Evolutionary conservation across 129 eudicot species (phyloP), one percentile per base, ranked within the genome.

Genomic region (Deinandra increscens): DNA sequence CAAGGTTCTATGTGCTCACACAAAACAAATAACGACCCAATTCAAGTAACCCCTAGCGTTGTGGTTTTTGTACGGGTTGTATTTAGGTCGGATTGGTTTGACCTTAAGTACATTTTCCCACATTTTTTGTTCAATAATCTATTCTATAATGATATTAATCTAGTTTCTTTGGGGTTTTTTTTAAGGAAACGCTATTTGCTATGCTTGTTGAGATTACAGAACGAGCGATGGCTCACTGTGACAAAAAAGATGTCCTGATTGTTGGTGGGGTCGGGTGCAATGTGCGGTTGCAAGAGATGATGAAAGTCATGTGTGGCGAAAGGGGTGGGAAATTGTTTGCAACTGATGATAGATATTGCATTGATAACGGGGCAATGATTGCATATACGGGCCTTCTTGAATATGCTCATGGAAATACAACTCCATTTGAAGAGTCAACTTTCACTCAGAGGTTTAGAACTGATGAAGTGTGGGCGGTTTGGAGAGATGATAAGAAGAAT

Each of bases 181-280:
- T 81, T 11, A 66, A 92, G 98, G 98, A 92, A 78, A 92, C 98
- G 13, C 68, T 92, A 62, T 92, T 88, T 81, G 98, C 96, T 22
- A 92, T 92, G 98, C 96, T 92, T 63, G 98, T 92, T 68, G 98
- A 92, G 89, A 92, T 92, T 3, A 92, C 96, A 15, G 98, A 92
- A 66, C 80, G 98, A 49, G 98, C 98, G 37, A 92, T 92, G 98
- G 98, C 98, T 51, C 98, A 92, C 15, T 92, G 98, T 68, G 98
- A 89, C 83, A 81, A 75, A 73, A 86, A 86, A 71, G 98, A 92
- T 63, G 95, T 92, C 50, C 72, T 92, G 14, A 86, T 92, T 60
- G 98, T 92, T 26, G 98, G 96, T 36, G 96, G 97, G 31, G 96
- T 91, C 39, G 96, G 97, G 49, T 91, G 97, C 78, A 91, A 91